phyloP scores from a whole-genome alignment of 495 filamentous ascomycete genomes.

The Penicillium macrosclerotiorum region DNA sequence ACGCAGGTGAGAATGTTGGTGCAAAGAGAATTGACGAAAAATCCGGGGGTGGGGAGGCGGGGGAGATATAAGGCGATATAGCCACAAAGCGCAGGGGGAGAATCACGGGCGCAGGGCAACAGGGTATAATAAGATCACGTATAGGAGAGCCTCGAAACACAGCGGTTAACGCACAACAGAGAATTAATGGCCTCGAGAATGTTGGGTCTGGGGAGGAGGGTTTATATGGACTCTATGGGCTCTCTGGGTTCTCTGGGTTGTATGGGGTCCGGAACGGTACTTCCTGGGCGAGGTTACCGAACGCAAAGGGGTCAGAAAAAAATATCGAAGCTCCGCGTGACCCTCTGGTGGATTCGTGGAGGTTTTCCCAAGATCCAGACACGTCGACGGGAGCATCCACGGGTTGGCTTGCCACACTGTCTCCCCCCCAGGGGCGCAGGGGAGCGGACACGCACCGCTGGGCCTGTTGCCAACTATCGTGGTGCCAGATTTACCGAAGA shows the following conservation, averaged over 20 bases:
- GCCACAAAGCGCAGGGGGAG: too few relatives aligned
- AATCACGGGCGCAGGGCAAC: too few relatives aligned
- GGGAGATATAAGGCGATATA: too few relatives aligned
- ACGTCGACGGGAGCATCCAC: constrained; percentile 23
- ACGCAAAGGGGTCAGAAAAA: constrained; percentile 20
- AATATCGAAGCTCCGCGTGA: constrained; percentile 24
- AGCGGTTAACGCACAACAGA: too few relatives aligned
- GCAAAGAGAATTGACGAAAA: too few relatives aligned
- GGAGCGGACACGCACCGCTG: background rate
- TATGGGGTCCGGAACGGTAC: constrained; percentile 12
- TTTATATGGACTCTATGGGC: constrained; percentile 17
- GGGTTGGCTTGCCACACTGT: constrained; percentile 21
- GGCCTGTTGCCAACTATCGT: too few relatives aligned
- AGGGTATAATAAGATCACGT: too few relatives aligned
- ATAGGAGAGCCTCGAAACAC: too few relatives aligned
- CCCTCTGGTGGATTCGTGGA: constrained; percentile 19
- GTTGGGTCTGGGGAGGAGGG: background rate
- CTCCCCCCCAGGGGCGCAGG: background rate
- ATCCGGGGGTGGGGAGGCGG: too few relatives aligned
- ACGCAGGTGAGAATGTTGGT: too few relatives aligned
- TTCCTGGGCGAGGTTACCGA: constrained; percentile 22
- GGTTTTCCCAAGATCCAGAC: constrained; percentile 31
- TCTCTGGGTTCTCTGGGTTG: too few relatives aligned
- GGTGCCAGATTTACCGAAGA: constrained; percentile 26
- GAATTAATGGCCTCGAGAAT: too few relatives aligned